Conservation (phyloP, 768 basidiomycete genomes). For the Leccinellum luteum region DNA sequence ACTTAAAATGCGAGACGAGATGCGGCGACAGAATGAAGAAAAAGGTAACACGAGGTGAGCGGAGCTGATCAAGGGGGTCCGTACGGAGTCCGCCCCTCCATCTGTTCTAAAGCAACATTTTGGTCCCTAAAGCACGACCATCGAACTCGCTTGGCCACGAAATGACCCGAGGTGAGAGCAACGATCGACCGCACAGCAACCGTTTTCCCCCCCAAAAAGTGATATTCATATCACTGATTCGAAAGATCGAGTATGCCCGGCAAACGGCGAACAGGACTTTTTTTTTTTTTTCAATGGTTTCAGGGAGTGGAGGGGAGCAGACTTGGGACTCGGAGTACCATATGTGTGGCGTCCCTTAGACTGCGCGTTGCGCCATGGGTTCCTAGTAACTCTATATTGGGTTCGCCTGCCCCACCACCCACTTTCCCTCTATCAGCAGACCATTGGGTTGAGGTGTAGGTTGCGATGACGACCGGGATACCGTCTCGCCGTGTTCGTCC, state of each 20-base stretch:
- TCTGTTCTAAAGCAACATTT: not conserved
- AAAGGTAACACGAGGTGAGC: not conserved
- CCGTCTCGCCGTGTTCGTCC: conserved; percentile 26
- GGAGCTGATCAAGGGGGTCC: not conserved
- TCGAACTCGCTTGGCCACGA: not conserved
- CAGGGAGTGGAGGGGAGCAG: not conserved
- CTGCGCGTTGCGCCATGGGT: not conserved
- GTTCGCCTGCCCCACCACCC: not conserved
- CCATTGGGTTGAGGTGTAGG: conserved; percentile 8
- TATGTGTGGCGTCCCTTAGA: not conserved
- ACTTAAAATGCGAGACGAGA: not conserved
- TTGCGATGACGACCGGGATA: conserved; percentile 32
- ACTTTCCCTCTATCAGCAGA: conserved; percentile 3
- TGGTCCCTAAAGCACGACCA: not conserved
- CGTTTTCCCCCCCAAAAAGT: not conserved
- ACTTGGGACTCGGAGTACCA: not conserved
- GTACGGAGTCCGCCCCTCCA: not conserved
- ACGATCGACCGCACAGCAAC: not conserved
- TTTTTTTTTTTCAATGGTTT: not conserved
- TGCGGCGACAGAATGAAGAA: not conserved
- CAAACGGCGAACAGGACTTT: not conserved
- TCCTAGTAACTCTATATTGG: not conserved
- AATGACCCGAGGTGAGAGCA: not conserved
- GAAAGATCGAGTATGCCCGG: not conserved
- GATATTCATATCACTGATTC: not conserved